Evolutionary conservation across 2,329 filamentous ascomycete genomes (phyloP).

Genomic region (Hymenoscyphus fraxineus): DNA sequence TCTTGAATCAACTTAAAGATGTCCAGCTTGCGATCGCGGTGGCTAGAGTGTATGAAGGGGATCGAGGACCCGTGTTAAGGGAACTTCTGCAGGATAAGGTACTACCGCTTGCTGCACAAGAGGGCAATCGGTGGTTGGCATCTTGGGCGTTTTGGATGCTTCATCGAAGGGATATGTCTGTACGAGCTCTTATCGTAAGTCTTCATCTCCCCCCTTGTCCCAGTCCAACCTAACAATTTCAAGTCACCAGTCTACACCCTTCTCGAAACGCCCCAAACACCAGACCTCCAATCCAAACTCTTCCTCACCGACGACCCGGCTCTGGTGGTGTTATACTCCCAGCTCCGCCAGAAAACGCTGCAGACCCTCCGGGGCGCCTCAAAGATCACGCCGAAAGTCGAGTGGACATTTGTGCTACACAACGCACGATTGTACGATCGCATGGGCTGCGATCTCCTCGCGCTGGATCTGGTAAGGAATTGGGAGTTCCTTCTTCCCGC

Average conservation of each 20-base stretch:
- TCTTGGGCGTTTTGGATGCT: conserved; percentile 97
- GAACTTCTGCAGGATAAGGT: conserved; percentile 77
- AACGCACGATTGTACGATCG: conserved; percentile 80
- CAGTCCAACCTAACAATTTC: conserved; percentile 20
- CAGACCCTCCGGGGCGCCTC: conserved; percentile 84
- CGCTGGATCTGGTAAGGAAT: conserved; percentile 76
- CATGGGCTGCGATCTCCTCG: conserved; percentile 91
- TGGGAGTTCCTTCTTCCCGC: conserved; percentile 72
- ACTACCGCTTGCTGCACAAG: conserved; percentile 68
- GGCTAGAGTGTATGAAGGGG: conserved; percentile 82
- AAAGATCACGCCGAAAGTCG: conserved; percentile 71
- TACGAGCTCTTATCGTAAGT: conserved; percentile 74
- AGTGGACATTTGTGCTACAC: conserved; percentile 87
- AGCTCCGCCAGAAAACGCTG: conserved; percentile 75
- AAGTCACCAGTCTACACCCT: conserved; percentile 76
- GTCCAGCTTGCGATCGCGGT: conserved; percentile 87
- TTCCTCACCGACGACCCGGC: conserved; percentile 91
- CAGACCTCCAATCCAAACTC: conserved; percentile 66
- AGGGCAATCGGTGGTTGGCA: conserved; percentile 89
- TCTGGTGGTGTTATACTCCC: conserved; percentile 79
- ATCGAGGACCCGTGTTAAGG: conserved; percentile 69
- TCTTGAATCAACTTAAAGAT: conserved; percentile 82
- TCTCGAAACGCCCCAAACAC: conserved; percentile 61
- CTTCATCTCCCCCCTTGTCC: neutral
- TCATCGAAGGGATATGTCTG: conserved; percentile 74